These are phyloP conservation scores for Eugenia klotzschiana DNA, from an alignment of 441 rosid species.

Conservation along the genomic window DNA sequence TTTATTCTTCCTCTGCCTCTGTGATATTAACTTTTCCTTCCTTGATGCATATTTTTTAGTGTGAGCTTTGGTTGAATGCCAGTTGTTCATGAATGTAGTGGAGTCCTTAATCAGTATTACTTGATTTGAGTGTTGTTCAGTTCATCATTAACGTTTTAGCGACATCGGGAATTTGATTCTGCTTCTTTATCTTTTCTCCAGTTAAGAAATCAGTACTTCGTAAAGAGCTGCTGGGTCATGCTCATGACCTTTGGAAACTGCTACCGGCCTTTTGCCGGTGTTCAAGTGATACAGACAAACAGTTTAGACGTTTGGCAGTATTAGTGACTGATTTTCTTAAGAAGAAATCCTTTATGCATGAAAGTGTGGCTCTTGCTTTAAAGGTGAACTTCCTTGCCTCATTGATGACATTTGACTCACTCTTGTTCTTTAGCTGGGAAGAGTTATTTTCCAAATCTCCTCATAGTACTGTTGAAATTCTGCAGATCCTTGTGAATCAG, in stretches of 20 bases:
- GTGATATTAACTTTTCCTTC: background rate
- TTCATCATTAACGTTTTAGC: background rate
- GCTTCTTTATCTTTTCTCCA: constrained; percentile 15
- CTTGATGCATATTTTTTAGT: background rate
- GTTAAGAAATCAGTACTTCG: constrained; percentile 47
- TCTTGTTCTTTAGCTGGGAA: background rate
- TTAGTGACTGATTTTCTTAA: constrained; percentile 42
- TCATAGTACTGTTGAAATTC: background rate
- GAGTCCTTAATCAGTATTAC: background rate
- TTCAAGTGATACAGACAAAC: constrained; percentile 48
- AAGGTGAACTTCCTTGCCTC: constrained; percentile 29
- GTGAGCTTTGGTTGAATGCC: background rate
- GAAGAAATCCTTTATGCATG: constrained; percentile 56
- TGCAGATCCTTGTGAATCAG: constrained; percentile 59
- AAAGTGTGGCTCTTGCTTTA: constrained; percentile 50
- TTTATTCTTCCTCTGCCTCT: background rate
- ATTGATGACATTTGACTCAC: background rate
- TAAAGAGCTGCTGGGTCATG: constrained; percentile 51
- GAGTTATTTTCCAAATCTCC: background rate
- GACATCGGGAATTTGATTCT: background rate
- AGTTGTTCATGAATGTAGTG: background rate
- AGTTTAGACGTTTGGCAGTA: constrained; percentile 42
- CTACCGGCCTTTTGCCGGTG: constrained; percentile 73
- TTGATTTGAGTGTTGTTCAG: background rate
- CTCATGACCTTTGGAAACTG: constrained; percentile 58